Evolutionary conservation across 2,329 filamentous ascomycete species (phyloP).

Genomic region (Nothophaeocryptopus gaeumannii): DNA sequence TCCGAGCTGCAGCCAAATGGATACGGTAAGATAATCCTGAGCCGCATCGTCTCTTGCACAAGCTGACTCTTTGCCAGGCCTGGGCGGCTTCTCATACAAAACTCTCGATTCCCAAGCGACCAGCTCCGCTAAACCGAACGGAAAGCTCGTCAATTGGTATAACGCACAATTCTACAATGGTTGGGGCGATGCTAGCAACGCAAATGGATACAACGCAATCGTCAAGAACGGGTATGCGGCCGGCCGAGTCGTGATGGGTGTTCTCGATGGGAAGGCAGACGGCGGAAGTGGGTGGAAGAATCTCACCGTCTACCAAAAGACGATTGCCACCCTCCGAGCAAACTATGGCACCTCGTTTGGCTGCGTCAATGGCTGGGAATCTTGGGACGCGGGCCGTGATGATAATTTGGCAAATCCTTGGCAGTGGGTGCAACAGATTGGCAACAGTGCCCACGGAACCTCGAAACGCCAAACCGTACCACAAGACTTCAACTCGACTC

Average conservation of each 20-base stretch:
- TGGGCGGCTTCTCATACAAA: constrained; percentile 28
- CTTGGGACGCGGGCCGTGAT: constrained; percentile 26
- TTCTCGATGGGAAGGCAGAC: constrained; percentile 24
- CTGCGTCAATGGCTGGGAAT: constrained; percentile 30
- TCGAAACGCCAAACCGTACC: constrained; percentile 8
- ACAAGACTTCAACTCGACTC: constrained; percentile 8
- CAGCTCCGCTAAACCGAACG: constrained; percentile 22
- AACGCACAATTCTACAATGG: constrained; percentile 31
- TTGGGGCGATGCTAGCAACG: constrained; percentile 28
- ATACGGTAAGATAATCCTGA: constrained; percentile 4
- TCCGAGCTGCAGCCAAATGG: constrained; percentile 21
- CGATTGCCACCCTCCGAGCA: constrained; percentile 20
- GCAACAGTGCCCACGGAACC: constrained; percentile 13
- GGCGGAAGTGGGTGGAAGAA: constrained; percentile 28
- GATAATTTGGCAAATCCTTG: constrained; percentile 18
- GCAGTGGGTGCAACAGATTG: constrained; percentile 22
- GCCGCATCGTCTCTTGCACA: not conserved
- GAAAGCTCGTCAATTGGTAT: constrained; percentile 31
- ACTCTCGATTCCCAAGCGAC: constrained; percentile 24
- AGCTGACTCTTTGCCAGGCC: not conserved
- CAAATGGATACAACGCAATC: constrained; percentile 26
- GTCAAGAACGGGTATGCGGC: constrained; percentile 25
- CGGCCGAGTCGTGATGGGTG: constrained; percentile 25
- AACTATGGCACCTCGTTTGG: constrained; percentile 25
- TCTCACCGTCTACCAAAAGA: constrained; percentile 16